Conservation (phyloP, 1,284 basidiomycete species). For the Cryptococcus sp. region DNA sequence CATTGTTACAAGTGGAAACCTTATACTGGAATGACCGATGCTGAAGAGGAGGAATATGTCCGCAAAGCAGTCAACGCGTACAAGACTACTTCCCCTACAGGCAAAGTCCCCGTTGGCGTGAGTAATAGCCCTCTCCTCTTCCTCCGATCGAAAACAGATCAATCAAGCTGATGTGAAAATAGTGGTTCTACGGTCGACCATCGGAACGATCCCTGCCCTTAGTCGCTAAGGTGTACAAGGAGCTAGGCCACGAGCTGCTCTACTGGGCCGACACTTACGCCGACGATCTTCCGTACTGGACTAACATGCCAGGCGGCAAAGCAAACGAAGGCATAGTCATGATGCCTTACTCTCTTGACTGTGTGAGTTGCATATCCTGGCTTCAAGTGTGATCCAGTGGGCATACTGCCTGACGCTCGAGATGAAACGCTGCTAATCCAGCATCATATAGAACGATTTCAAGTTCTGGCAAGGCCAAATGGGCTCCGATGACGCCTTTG, state of each 20-base stretch:
- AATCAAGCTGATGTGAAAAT: too few relatives aligned
- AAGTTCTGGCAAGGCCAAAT: constrained; percentile 38
- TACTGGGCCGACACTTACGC: constrained; percentile 17
- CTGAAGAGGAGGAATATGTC: constrained; percentile 13
- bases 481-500: constrained; percentile 37
- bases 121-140: too few relatives aligned
- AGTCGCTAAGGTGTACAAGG: constrained; percentile 34
- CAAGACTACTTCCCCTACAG: constrained; percentile 7
- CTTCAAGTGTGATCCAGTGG: too few relatives aligned
- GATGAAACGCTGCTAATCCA: too few relatives aligned
- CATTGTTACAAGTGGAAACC: constrained; percentile 27
- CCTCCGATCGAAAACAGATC: too few relatives aligned
- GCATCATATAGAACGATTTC: constrained; percentile 28
- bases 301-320: constrained; percentile 14
- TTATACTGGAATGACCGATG: neutral
- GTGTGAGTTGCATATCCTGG: constrained; percentile 10
- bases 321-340: constrained; percentile 23
- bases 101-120: constrained; percentile 22
- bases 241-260: constrained; percentile 30
- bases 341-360: constrained; percentile 33
- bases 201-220: constrained; percentile 24
- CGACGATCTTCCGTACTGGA: constrained; percentile 26
- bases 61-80: constrained; percentile 7
- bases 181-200: constrained; percentile 32
- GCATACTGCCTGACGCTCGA: neutral